Conservation (phyloP, 345 rosid genomes). For the Luvunga scandens region DNA sequence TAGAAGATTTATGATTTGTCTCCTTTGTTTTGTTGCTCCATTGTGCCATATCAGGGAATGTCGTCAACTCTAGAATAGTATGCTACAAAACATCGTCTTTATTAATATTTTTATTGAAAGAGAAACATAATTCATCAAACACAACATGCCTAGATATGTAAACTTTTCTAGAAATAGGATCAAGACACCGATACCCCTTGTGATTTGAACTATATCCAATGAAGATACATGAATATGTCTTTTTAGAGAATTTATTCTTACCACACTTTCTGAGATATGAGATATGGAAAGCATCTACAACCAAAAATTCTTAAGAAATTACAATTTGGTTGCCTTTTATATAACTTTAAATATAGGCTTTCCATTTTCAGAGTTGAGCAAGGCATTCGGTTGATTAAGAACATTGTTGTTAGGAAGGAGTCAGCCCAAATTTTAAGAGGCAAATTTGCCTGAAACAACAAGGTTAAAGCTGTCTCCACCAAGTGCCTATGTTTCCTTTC, state of each 20-base stretch:
- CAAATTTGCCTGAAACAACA: slow-evolving; percentile 1
- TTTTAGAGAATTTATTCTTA: background rate
- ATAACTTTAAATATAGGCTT: background rate
- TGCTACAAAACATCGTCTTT: background rate
- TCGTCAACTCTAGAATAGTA: background rate
- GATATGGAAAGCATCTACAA: background rate
- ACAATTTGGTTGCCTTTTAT: background rate
- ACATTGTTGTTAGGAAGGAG: background rate
- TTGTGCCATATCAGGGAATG: background rate
- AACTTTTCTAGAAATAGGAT: background rate
- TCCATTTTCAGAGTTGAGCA: background rate
- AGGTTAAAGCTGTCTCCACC: background rate
- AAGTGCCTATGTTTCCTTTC: slow-evolving; percentile 7
- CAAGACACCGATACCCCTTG: background rate
- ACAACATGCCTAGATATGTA: background rate
- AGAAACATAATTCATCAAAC: background rate
- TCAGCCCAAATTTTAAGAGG: slow-evolving; percentile 2
- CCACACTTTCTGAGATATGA: background rate
- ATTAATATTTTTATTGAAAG: background rate
- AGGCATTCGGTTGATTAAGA: slow-evolving; percentile 2
- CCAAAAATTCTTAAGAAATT: background rate
- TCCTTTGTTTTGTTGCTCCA: background rate
- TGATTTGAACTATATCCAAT: background rate
- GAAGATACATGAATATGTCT: background rate
- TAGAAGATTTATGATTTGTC: too few species aligned